A percentile compares a stretch with the other conserved stretches of the same genome.
phyloP scores from a whole-genome alignment of 2,329 filamentous ascomycete genomes.

The Aspergillus tamarii region DNA sequence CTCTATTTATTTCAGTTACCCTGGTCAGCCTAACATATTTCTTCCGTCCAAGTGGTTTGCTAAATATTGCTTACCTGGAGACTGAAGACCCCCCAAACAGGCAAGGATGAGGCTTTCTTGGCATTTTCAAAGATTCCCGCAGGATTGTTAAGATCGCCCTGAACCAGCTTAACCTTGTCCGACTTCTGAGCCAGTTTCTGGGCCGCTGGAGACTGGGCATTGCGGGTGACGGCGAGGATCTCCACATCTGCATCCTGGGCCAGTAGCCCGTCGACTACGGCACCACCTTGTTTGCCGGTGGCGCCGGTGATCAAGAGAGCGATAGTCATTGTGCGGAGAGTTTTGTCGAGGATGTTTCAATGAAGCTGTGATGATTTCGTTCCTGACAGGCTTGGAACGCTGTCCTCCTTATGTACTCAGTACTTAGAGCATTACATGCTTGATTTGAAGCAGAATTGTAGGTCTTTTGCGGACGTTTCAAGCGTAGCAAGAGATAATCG shows the following conservation, averaged over 20 bases:
- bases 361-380: neutral
- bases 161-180: constrained; percentile 56
- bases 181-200: constrained; percentile 52
- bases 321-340: neutral
- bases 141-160: constrained; percentile 60
- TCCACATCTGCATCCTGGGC: constrained; percentile 40
- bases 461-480: neutral
- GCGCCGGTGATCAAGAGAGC: constrained; percentile 40
- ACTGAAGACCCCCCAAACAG: constrained; percentile 65
- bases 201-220: constrained; percentile 55
- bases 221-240: constrained; percentile 66
- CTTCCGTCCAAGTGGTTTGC: neutral
- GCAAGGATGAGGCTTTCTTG: constrained; percentile 35
- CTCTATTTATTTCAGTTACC: neutral
- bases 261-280: constrained; percentile 38
- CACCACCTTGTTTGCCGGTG: constrained; percentile 47
- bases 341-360: neutral
- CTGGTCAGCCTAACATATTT: neutral
- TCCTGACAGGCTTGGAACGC: neutral
- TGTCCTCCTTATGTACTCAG: neutral
- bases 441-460: neutral
- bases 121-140: constrained; percentile 55
- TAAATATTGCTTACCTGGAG: constrained; percentile 53
- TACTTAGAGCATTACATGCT: neutral
- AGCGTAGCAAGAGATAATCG: neutral